Evolutionary conservation across 2,329 filamentous ascomycete genomes (phyloP).

Genomic region (Botrytis hyacinthi): DNA sequence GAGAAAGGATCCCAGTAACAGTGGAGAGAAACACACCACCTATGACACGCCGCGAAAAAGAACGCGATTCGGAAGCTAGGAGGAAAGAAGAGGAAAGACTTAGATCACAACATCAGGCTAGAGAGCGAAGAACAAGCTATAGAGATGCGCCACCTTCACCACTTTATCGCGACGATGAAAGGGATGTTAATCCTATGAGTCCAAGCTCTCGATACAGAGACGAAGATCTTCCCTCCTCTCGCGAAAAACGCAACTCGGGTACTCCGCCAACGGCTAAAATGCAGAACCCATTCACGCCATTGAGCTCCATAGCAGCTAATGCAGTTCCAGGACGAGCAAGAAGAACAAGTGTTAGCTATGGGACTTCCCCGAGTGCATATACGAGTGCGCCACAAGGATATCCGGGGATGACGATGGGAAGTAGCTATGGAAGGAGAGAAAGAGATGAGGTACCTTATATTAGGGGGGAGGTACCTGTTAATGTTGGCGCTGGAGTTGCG

Average conservation of each 20-base stretch:
- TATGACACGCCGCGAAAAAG: slow-evolving; percentile 8
- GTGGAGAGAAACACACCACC: slow-evolving; percentile 12
- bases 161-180: neutral
- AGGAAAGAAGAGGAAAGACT: neutral
- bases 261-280: neutral
- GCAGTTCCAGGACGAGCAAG: neutral
- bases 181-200: neutral
- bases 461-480: slow-evolving; percentile 10
- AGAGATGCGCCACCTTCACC: neutral
- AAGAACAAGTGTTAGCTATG: slow-evolving; percentile 18
- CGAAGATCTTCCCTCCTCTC: neutral
- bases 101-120: neutral
- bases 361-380: neutral
- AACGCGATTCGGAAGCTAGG: neutral
- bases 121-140: slow-evolving; percentile 8
- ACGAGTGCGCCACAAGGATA: slow-evolving; percentile 12
- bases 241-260: slow-evolving; percentile 6
- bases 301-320: neutral
- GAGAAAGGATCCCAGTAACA: neutral
- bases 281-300: slow-evolving; percentile 7
- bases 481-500: neutral
- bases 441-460: slow-evolving; percentile 14
- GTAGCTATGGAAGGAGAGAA: neutral
- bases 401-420: neutral
- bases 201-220: neutral